phyloP scores from a whole-genome alignment of 2,329 filamentous ascomycete species.

The Fusarium brachygibbosum region DNA sequence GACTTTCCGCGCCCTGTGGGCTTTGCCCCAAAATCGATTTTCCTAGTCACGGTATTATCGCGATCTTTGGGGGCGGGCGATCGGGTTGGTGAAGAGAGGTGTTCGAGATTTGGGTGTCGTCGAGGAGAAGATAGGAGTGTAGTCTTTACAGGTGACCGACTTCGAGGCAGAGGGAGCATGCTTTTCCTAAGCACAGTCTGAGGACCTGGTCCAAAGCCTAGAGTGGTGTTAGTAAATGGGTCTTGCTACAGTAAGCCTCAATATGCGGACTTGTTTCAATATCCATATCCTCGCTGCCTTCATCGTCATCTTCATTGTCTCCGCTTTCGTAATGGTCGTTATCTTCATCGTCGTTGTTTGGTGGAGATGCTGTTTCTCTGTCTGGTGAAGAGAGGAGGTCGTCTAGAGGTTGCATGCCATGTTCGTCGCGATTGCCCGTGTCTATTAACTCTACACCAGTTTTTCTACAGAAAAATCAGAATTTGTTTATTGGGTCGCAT shows the following conservation, averaged over 20 bases:
- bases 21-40: slow-evolving; percentile 64
- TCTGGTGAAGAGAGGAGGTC: slow-evolving; percentile 90
- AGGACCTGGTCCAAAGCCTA: slow-evolving; percentile 68
- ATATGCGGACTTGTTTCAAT: slow-evolving; percentile 61
- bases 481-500: neutral
- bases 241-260: neutral
- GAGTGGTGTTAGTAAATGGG: slow-evolving; percentile 39
- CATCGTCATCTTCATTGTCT: slow-evolving; percentile 33
- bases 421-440: slow-evolving; percentile 83
- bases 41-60: slow-evolving; percentile 63
- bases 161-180: slow-evolving; percentile 62
- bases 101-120: slow-evolving; percentile 69
- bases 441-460: slow-evolving; percentile 88
- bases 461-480: slow-evolving; percentile 70
- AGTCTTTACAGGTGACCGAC: slow-evolving; percentile 74
- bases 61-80: slow-evolving; percentile 54
- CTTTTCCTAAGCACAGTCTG: slow-evolving; percentile 65
- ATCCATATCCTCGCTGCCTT: slow-evolving; percentile 65
- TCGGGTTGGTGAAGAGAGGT: slow-evolving; percentile 64
- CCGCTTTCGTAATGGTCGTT: slow-evolving; percentile 44
- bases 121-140: slow-evolving; percentile 71
- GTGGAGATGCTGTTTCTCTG: slow-evolving; percentile 57
- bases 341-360: slow-evolving; percentile 37
- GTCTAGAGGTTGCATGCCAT: slow-evolving; percentile 91
- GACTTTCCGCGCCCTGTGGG: slow-evolving; percentile 15